Evolutionary conservation across 805 yeast species (phyloP).

Genomic region (Tetrapisispora taiwanensis): DNA sequence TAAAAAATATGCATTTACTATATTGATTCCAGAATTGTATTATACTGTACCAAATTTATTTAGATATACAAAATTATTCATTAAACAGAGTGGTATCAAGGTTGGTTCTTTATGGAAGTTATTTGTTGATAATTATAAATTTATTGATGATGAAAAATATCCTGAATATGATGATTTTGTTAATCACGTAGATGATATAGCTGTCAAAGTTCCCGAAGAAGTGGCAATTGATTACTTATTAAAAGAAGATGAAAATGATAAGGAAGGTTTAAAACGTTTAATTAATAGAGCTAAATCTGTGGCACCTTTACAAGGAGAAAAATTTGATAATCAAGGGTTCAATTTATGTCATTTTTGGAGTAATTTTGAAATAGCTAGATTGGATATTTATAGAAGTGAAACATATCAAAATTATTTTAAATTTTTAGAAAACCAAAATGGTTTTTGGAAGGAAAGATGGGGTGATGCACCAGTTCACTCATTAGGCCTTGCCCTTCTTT

Average conservation of each 20-base stretch:
- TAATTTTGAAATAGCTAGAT: slow-evolving; percentile 82
- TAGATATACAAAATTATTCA: slow-evolving; percentile 57
- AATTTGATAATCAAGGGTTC: slow-evolving; percentile 56
- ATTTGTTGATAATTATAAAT: slow-evolving; percentile 38
- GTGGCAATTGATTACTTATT: slow-evolving; percentile 26
- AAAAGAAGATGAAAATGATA: slow-evolving; percentile 10
- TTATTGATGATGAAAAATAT: slow-evolving; percentile 27
- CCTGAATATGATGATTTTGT: slow-evolving; percentile 21
- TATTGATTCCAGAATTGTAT: slow-evolving; percentile 64
- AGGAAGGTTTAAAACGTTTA: slow-evolving; percentile 30
- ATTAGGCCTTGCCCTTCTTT: slow-evolving; percentile 67
- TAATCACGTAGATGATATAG: slow-evolving; percentile 18
- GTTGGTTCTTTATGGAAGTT: slow-evolving; percentile 64
- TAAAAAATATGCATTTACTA: slow-evolving; percentile 79
- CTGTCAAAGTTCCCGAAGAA: slow-evolving; percentile 22
- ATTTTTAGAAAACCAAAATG: slow-evolving; percentile 60
- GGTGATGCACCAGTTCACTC: slow-evolving; percentile 97
- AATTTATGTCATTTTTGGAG: slow-evolving; percentile 88
- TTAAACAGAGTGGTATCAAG: slow-evolving; percentile 35
- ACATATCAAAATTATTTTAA: slow-evolving; percentile 59
- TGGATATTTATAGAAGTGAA: slow-evolving; percentile 60
- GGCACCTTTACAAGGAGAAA: slow-evolving; percentile 36
- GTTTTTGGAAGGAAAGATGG: slow-evolving; percentile 90
- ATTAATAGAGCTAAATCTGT: slow-evolving; percentile 31
- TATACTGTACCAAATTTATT: slow-evolving; percentile 79